Percentiles rank a stretch among this genome's conserved stretches.
Evolutionary conservation across 2,329 filamentous ascomycete species (phyloP).

Genomic region (Dothideomycetes sp.): DNA sequence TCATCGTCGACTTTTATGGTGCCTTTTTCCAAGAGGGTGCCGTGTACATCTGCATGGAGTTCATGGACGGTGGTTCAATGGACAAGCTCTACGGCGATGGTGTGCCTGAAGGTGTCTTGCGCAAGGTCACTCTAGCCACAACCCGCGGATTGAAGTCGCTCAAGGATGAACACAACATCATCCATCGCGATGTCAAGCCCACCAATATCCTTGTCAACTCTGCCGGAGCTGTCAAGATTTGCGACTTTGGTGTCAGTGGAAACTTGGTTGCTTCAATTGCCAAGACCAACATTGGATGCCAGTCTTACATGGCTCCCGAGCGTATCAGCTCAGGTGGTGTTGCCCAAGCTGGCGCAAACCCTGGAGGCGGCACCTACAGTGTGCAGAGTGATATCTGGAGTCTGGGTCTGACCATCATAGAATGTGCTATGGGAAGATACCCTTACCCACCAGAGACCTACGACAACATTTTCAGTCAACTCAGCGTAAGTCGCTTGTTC

Average conservation of each 20-base stretch:
- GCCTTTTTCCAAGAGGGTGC: conserved; percentile 98
- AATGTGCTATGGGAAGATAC: conserved; percentile 89
- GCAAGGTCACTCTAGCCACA: conserved; percentile 84
- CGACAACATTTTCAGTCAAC: conserved; percentile 94
- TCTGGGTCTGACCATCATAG: conserved; percentile 85
- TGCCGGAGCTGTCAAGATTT: conserved; percentile 89
- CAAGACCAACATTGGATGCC: conserved; percentile 97
- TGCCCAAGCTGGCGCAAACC: conserved; percentile 58
- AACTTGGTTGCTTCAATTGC: conserved; percentile 96
- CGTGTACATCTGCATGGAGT: conserved; percentile 98
- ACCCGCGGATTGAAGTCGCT: conserved; percentile 84
- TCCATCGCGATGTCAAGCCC: conserved; percentile 95
- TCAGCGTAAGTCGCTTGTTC: conserved; percentile 62
- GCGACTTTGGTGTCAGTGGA: conserved; percentile 94
- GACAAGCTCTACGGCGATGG: conserved; percentile 91
- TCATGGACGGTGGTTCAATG: conserved; percentile 96
- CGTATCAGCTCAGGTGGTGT: conserved; percentile 81
- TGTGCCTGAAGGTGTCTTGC: conserved; percentile 77
- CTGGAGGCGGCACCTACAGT: conserved; percentile 77
- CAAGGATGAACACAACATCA: conserved; percentile 98
- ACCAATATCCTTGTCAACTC: conserved; percentile 96
- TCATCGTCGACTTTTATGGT: conserved; percentile 97
- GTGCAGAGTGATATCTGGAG: conserved; percentile 99
- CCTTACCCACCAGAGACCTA: conserved; percentile 96
- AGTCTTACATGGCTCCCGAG: conserved; percentile 98